Evolutionary conservation across 2,329 filamentous ascomycete species (phyloP), one percentile per base, ranked within the genome.

Genomic region (Apiospora koreana): DNA sequence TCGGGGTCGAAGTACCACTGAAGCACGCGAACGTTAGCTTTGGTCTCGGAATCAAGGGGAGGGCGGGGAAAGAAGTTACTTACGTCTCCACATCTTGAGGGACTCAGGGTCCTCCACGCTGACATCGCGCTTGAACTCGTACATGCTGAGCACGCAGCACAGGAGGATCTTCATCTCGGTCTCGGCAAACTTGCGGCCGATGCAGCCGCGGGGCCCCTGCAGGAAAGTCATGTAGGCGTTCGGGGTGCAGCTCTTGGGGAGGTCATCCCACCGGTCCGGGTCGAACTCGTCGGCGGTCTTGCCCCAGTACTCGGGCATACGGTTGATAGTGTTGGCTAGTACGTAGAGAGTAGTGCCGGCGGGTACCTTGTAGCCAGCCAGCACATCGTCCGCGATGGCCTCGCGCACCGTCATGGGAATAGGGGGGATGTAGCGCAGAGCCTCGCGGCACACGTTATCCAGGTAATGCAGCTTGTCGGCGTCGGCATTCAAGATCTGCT

Each of bases 391-490:
- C 5, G 74, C 75, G 41, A 83, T 66, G 0, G 81, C 80, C 71
- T 84, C 77, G 9, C 83, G 80, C n/a, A 84, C 82, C 2, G 82
- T 83, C 79, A 83, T 82, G 31, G 83, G 83, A 62, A 85, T 84
- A 3, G 83, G 82, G 1, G 83, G 82, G 70, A 84, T 84, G 76
- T 80, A 81, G 54, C 84, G 82, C 6, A 86, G 79, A 0, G 81
- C 81, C 75, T 86, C 84, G 68, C 81, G 81, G 77, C 83, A 84
- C 48, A 85, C 80, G 68, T 83, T 84, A 72, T 85, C 81, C 6
- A 85, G 77, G 73, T 81, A 86, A 0, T 82, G 82, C 2, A 85
- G 76, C 65, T 77, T 74, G 72, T 85, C 80, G 0, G 79, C 77
- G 68, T 85, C 81, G 0, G 79, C 78, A 3, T 76, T 75, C 18